Percentiles rank a stretch among this genome's conserved stretches.
Conservation (phyloP, 2,329 filamentous ascomycete species). For the Paecilomyces niveus region DNA sequence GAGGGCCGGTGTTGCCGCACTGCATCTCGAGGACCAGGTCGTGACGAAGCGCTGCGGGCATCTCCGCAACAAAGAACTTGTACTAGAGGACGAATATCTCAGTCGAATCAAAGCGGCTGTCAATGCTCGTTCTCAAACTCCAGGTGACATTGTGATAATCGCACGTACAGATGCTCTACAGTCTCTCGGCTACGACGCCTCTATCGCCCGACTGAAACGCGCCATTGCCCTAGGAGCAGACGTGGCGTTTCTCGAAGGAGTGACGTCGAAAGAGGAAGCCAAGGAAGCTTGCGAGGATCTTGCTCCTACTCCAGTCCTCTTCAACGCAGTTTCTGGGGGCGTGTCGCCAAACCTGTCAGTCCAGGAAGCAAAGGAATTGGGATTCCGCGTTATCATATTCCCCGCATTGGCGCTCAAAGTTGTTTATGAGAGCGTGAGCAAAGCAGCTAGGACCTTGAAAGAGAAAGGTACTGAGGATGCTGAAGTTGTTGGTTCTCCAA, state of each 20-base stretch:
- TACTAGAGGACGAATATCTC: constrained; percentile 14
- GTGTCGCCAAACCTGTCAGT: constrained; percentile 21
- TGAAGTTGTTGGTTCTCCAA: constrained; percentile 10
- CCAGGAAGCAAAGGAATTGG: constrained; percentile 22
- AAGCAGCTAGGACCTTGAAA: constrained; percentile 17
- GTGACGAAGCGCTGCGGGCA: constrained; percentile 35
- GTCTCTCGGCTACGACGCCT: constrained; percentile 21
- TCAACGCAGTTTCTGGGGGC: constrained; percentile 29
- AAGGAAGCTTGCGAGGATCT: constrained; percentile 17
- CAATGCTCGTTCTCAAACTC: constrained; percentile 19
- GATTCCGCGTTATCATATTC: constrained; percentile 29
- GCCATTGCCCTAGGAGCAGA: constrained; percentile 23
- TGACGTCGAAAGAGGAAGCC: constrained; percentile 21
- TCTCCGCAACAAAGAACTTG: constrained; percentile 26
- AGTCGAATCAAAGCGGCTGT: constrained; percentile 19
- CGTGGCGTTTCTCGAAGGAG: constrained; percentile 25
- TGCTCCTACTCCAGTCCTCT: constrained; percentile 19
- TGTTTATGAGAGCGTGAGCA: constrained; percentile 16
- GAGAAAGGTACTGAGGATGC: constrained; percentile 14
- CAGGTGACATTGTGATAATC: constrained; percentile 26
- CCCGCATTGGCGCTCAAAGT: constrained; percentile 20
- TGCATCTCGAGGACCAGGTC: constrained; percentile 49
- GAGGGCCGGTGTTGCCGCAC: constrained; percentile 43
- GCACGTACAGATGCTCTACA: constrained; percentile 24
- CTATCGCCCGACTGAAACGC: constrained; percentile 19